Base-by-base conservation (phyloP, 805 yeast genomes). In the Schwanniomyces vanrijiae region DNA sequence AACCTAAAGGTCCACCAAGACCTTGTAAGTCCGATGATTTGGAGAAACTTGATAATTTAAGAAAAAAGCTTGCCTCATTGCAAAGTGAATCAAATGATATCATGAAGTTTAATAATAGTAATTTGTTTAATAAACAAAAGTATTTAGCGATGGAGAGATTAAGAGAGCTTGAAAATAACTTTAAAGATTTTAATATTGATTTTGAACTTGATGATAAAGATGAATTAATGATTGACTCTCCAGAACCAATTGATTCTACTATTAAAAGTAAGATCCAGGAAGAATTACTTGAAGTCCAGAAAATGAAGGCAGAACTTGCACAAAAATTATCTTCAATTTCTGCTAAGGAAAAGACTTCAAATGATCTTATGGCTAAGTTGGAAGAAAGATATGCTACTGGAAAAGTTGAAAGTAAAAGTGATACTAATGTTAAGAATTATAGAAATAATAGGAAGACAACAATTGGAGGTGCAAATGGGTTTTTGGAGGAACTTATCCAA, bases 1-100 rank as follows among this genome's bases (percentile, higher is more conserved):
- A 31, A 31, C 60, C 55, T 1, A 54, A 54, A 50, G 73, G 69
- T 3, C 68, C 74, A 10, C 66, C 70, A 48, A 60, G 77, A 37
- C 69, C 77, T 6, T 69, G 68, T 28, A 65, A 71, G 20, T 71
- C 68, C 28, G 81, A 77, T 39, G 89, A 84, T 56, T 66, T 81
- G 14, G 76, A 72, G 13, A 83, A 82, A 45, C 66, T 88, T 41
- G 77, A 76, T 44, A 67, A 68, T 8, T 68, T 88, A 41, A 74
- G 87, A 54, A 75, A 76, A 46, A 82, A 81, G 54, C 63, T 88
- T 33, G 78, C 84, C 9, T 74, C 76, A 11, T 68, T 88, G 39
- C 94, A 88, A 62, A 75, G 76, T 40, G 91, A 88, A 59, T 83
- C 91, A 1, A 88, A 88, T 61, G 90, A 83, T 52, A 83, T 87